Percentiles rank a stretch among this genome's conserved stretches.
These are phyloP conservation scores for Angomonas ambiguus DNA, from an alignment of 208 protist genomes.

Conservation along the genomic window DNA sequence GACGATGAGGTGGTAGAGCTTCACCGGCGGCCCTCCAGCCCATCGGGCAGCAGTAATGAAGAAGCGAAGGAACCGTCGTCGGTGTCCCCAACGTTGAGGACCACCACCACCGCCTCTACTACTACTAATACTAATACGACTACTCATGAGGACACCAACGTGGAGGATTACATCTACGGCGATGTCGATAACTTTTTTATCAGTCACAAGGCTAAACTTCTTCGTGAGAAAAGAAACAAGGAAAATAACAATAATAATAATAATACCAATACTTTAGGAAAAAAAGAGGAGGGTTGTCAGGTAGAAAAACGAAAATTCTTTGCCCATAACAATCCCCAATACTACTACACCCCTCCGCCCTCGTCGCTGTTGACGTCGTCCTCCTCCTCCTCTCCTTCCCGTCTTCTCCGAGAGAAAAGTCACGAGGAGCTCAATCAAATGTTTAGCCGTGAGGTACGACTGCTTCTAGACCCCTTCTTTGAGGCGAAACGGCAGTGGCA, in stretches of 20 bases:
- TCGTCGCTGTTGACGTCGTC: no score
- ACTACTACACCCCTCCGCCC: no score
- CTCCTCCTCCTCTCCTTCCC: no score
- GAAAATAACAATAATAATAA: conserved; percentile 2
- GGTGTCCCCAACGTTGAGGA: not conserved
- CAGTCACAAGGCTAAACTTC: no score
- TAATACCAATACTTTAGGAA: not conserved
- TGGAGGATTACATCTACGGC: not conserved
- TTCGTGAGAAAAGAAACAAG: not conserved
- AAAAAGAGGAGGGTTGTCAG: not conserved
- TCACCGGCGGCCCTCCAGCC: no score
- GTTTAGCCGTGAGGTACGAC: conserved; percentile 65
- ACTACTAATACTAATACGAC: not conserved
- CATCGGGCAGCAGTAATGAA: no score
- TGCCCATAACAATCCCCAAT: not conserved
- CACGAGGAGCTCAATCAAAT: conserved; percentile 5
- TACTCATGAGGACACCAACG: not conserved
- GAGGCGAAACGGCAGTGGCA: conserved; percentile 22
- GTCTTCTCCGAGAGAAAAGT: no score
- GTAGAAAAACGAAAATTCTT: not conserved
- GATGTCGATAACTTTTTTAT: no score
- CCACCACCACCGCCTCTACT: not conserved
- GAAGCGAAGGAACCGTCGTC: no score
- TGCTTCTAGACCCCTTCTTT: conserved; percentile 62
- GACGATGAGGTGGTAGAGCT: no score